Conservation (phyloP, 257 asterid genomes). For the Lithospermum erythrorhizon region DNA sequence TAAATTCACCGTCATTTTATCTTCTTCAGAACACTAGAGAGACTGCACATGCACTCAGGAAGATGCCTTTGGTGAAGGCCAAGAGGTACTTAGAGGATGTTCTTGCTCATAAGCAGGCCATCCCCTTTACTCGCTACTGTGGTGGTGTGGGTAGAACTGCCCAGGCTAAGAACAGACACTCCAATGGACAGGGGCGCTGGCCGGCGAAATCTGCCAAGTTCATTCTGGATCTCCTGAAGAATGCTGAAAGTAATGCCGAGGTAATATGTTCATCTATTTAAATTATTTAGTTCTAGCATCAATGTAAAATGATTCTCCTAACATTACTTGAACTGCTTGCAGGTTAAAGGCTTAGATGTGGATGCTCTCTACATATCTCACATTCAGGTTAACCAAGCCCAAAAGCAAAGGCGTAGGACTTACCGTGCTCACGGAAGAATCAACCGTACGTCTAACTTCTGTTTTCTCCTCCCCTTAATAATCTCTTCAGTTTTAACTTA, state of each 20-base stretch:
- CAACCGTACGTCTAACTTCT: constrained; percentile 33
- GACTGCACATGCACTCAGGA: constrained; percentile 74
- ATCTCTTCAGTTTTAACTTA: background rate
- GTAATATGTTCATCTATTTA: constrained; percentile 12
- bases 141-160: constrained; percentile 88
- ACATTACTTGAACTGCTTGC: background rate
- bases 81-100: constrained; percentile 77
- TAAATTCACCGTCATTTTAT: background rate
- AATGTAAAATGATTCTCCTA: too few species aligned
- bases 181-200: constrained; percentile 77
- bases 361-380: constrained; percentile 79
- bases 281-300: background rate
- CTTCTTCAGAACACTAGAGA: constrained; percentile 64
- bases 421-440: constrained; percentile 76
- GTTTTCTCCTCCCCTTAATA: background rate
- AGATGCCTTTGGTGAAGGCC: constrained; percentile 54
- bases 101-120: constrained; percentile 78
- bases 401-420: constrained; percentile 77
- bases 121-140: constrained; percentile 72
- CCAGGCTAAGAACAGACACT: constrained; percentile 66
- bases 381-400: constrained; percentile 86
- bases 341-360: constrained; percentile 88
- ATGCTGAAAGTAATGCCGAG: constrained; percentile 88
- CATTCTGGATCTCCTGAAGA: constrained; percentile 64
- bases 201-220: constrained; percentile 72